Base-by-base conservation (phyloP, 305 asterid genomes). In the Euphrasia arctica region DNA sequence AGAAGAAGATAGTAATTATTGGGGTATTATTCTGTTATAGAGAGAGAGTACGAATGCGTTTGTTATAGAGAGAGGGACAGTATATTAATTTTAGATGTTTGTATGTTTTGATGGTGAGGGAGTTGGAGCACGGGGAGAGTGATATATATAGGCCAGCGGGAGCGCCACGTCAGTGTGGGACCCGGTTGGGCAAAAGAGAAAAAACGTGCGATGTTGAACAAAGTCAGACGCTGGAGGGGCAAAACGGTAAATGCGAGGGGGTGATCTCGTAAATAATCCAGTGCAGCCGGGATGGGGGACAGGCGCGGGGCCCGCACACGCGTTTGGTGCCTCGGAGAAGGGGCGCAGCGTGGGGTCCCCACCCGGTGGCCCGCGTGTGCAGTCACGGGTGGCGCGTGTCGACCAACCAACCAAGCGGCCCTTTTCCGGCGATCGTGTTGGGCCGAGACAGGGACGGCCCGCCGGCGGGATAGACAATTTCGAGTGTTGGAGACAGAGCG, bases 361-460 rank as follows among this genome's bases (percentile, higher is more conserved):
- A 34, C 74, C 82, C 59, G 0, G 0, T 0, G 3, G 32, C 29
- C 74, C 82, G 65, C 70, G 77, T 18, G 22, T 18, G 22, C 22
- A 18, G 22, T 76, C 64, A 63, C 74, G 64, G 70, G 73, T 56
- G 63, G 78, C 52, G 63, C 4, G 71, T 78, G 80, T 77, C 77
- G 54, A 72, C 75, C 78, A 67, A 80, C 10, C 43, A 10, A 39
- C 75, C 79, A 78, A 76, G 64, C 82, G 78, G 86, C 92, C 69
- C 71, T 61, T 70, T 79, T 79, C 88, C 83, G 84, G 89, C 77
- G 36, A 68, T 61, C 54, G 25, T 83, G 96, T 85, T 72, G 90
- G 96, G 58, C 84, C 63, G 49, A 58, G 95, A 87, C 77, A 71
- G 77, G 75, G 95, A 87, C 74, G 68, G 86, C 68, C 73, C 62